Evolutionary conservation across 768 basidiomycete genomes (phyloP), one percentile per base, ranked within the genome.

Genomic region (Auricularia cornea): DNA sequence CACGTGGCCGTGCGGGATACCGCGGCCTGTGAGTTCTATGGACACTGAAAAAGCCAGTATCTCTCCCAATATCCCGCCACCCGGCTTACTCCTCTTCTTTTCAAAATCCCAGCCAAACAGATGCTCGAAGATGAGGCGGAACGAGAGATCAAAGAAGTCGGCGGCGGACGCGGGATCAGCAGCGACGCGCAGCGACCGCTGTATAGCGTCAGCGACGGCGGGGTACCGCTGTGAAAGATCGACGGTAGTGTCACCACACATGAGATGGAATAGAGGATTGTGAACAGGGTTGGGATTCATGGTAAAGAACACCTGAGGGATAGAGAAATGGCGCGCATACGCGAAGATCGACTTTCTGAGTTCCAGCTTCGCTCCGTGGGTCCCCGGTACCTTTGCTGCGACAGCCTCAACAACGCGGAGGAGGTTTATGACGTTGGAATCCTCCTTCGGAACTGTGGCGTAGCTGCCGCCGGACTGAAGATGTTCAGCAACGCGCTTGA

Each of bases 151-250:
- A 66, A 70, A 76, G 59, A 75, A 75, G 6, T 75, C 70, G 0
- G 72, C 72, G n/a, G 72, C 76, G 1, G 73, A 70, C n/a, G 76
- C 73, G 52, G 76, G 75, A 64, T 76, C 75, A 18, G 68, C 60
- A 0, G 75, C 73, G 0, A 77, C 30, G 0, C 69, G 33, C 0
- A 70, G 18, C 2, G 74, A 73, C 4, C 71, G 64, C 23, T 67
- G 62, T 40, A 5, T 44, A 3, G 68, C 48, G 16, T 60, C 4
- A 1, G 62, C 62, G 0, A 77, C 14, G 0, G 33, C 0, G 0
- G 76, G 75, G 59, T 69, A 77, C 0, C 62, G 30, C 0, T 59
- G 18, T 18, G 3, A 16, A 11, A 66, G 51, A 33, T 66, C 64
- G 11, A 66, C 64, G n/a, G n/a, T 30, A 0, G 64, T 31, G 52